Conservation (phyloP, 176 grass and related monocot genomes). For the Coix lacrymajobi region DNA sequence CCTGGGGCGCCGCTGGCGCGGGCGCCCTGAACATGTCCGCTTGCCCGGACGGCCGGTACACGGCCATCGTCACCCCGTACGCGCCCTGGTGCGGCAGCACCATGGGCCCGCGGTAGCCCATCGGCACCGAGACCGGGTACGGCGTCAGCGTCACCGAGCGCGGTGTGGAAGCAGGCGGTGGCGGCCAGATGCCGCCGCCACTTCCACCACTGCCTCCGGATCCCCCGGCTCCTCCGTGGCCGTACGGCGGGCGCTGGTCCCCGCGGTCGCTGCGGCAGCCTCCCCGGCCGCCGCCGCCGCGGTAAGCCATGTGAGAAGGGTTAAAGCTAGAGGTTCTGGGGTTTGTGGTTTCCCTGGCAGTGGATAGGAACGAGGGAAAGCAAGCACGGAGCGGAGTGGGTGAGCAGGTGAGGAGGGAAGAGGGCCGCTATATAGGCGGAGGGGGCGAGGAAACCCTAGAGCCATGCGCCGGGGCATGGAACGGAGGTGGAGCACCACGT, state of each 20-base stretch:
- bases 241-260: neutral
- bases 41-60: neutral
- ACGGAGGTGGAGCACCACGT: no score
- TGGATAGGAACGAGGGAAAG: neutral
- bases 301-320: conserved; percentile 30
- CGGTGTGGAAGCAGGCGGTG: neutral
- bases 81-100: neutral
- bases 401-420: no score
- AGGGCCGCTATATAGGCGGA: neutral
- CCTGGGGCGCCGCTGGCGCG: neutral
- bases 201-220: neutral
- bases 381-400: neutral
- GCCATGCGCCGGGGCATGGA: neutral
- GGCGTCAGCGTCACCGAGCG: no score
- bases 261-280: conserved; percentile 13
- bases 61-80: neutral
- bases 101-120: conserved; percentile 1
- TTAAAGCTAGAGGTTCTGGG: neutral
- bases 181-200: conserved; percentile 32
- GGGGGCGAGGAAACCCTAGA: neutral
- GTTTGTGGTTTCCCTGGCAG: neutral
- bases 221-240: neutral
- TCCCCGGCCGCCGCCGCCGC: conserved; percentile 3
- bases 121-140: neutral
- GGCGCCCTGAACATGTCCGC: neutral